These are phyloP conservation scores for Guillardia theta DNA, from an alignment of 78 protist species.

Conservation along the genomic window DNA sequence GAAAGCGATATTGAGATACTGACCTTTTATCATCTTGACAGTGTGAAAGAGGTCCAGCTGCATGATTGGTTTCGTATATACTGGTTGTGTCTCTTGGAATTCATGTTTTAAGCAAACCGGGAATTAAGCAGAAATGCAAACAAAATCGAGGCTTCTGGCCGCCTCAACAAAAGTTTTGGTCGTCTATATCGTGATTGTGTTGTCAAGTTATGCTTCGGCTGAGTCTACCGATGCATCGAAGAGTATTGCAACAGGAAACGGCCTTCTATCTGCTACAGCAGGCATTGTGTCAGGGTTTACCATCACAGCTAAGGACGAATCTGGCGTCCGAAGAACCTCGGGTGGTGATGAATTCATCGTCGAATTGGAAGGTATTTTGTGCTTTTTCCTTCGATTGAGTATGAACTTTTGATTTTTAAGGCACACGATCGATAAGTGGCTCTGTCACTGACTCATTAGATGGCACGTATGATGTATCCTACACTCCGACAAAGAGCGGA, in stretches of 20 bases:
- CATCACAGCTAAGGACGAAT: not conserved
- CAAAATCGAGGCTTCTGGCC: too few relatives aligned
- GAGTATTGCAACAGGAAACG: not conserved
- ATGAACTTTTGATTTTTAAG: not conserved
- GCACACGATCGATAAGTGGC: not conserved
- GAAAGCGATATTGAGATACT: too few relatives aligned
- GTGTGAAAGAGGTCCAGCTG: too few relatives aligned
- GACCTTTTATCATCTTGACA: too few relatives aligned
- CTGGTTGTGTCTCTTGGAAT: too few relatives aligned
- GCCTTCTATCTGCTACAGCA: not conserved
- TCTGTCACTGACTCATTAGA: not conserved
- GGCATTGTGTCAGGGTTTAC: not conserved
- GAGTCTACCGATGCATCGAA: constrained; percentile 10
- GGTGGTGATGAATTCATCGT: constrained; percentile 18
- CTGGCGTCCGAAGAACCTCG: not conserved
- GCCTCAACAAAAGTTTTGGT: too few relatives aligned
- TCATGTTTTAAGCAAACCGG: too few relatives aligned
- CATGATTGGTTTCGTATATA: too few relatives aligned
- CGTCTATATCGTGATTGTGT: not conserved
- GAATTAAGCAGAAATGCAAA: too few relatives aligned
- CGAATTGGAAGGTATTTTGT: not conserved
- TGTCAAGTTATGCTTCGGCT: not conserved
- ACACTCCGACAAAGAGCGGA: not conserved
- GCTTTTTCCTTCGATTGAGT: too few relatives aligned
- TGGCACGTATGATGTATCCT: not conserved